Evolutionary conservation across 345 rosid genomes (phyloP), one percentile per base, ranked within the genome.

Genomic region (Ailanthus altissimus): DNA sequence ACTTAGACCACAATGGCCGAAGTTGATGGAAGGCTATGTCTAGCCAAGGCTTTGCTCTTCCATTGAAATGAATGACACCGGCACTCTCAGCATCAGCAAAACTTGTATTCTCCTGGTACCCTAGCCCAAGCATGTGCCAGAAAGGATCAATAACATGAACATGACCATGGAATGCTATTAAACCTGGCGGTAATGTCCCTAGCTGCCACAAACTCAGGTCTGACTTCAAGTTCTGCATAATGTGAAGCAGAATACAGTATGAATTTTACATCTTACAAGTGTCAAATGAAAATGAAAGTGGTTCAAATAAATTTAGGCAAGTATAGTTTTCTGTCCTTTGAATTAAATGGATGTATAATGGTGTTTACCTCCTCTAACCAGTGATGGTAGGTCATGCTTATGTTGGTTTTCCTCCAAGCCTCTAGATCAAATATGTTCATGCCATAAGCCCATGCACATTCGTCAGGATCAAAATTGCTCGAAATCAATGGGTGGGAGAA

Each of bases 41-140:
- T 68, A 96, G 89, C 99, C 99, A 96, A 50, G 99, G 99, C 88
- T 96, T 96, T 47, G 99, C 99, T 86, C 98, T 86, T 73, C 98
- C 98, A 70, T 93, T 96, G 86, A 86, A 96, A 88, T 96, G 99
- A 77, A 96, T 75, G 43, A 95, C 99, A 6, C 94, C 99, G 0
- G 99, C 97, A 16, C 70, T 85, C 78, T 92, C 84, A 10, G 89
- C 97, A 70, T 87, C 94, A 14, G 84, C 78, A 12, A 81, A 70
- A 70, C 90, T 93, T 25, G 92, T 89, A 70, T 87, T 89, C n/a
- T 90, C 97, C 80, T 93, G 99, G 87, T 93, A 95, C 32, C 99
- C 99, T 1, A 96, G 88, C 42, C 98, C 99, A 74, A 93, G 82
- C 99, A 90, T 92, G 84, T 96, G 99, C 99, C 99, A 96, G 82